A percentile compares a stretch with the other conserved stretches of the same genome.
Conservation (phyloP, 805 yeast genomes). For the Saccharomycopsis fermentans region DNA sequence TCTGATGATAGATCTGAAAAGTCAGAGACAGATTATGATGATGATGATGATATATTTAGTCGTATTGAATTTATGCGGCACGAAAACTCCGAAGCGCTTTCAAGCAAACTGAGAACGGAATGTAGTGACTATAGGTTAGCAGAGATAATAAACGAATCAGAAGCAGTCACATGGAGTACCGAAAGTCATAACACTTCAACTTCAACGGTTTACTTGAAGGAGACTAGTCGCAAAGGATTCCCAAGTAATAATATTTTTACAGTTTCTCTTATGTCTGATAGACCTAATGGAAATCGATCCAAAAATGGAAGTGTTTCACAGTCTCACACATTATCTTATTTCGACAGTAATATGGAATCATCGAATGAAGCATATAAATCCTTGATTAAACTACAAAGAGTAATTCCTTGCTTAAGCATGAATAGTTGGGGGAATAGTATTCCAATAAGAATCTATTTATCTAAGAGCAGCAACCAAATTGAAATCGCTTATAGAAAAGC, state of each 20-base stretch:
- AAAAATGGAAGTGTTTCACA: not conserved
- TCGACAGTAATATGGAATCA: not conserved
- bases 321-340: not conserved
- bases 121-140: not conserved
- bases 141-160: not conserved
- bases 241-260: not conserved
- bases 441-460: conserved; percentile 38
- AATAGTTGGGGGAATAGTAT: conserved; percentile 41
- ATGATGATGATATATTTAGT: not conserved
- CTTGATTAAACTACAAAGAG: not conserved
- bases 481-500: conserved; percentile 23
- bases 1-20: not conserved
- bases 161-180: not conserved
- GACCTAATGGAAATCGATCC: not conserved
- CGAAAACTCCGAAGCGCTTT: not conserved
- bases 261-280: not conserved
- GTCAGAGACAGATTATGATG: not conserved
- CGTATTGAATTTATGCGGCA: not conserved
- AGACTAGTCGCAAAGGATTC: not conserved
- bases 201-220: not conserved
- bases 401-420: conserved; percentile 31
- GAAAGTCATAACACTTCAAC: not conserved
- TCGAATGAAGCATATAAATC: not conserved
- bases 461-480: conserved; percentile 34
- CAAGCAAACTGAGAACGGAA: not conserved